phyloP scores from a whole-genome alignment of 1,284 basidiomycete genomes.

The Volvariella volvacea region DNA sequence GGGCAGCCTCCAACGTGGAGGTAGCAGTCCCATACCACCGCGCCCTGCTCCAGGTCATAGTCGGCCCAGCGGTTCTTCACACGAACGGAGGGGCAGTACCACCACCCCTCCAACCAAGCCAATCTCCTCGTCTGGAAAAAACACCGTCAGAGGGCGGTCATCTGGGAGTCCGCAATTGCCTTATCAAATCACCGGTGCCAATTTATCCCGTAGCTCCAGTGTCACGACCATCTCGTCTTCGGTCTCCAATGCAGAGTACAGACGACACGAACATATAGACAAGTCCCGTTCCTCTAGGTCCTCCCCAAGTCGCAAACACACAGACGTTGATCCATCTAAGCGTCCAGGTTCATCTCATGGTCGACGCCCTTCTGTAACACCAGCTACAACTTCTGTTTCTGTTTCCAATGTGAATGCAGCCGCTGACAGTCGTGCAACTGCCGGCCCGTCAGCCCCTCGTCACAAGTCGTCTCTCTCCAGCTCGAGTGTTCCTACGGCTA shows the following conservation, averaged over 20 bases:
- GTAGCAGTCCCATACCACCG: constrained; percentile 17
- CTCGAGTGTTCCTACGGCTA: constrained; percentile 16
- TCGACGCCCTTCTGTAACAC: constrained; percentile 42
- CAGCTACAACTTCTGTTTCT: constrained; percentile 29
- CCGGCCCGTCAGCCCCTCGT: constrained; percentile 12
- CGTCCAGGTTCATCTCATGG: constrained; percentile 39
- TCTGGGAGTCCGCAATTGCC: constrained; percentile 43
- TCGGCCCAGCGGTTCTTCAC: constrained; percentile 24
- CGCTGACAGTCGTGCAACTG: constrained; percentile 19
- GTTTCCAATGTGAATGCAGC: constrained; percentile 20
- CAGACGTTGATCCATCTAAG: constrained; percentile 36
- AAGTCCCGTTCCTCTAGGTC: constrained; percentile 34
- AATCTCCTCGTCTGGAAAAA: constrained; percentile 26
- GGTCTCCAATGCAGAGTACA: constrained; percentile 37
- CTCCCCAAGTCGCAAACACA: constrained; percentile 54
- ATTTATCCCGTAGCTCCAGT: constrained; percentile 32
- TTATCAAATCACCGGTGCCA: constrained; percentile 19
- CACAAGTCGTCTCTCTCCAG: constrained; percentile 18
- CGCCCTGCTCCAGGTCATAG: constrained; percentile 13
- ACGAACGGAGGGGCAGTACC: constrained; percentile 42
- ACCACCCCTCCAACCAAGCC: constrained; percentile 28
- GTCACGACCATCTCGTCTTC: constrained; percentile 30
- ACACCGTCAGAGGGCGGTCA: constrained; percentile 26
- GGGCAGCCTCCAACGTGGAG: constrained; percentile 39
- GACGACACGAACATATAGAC: constrained; percentile 38